Conservation (phyloP, 2,329 filamentous ascomycete species). For the Monosporascus sp. region DNA sequence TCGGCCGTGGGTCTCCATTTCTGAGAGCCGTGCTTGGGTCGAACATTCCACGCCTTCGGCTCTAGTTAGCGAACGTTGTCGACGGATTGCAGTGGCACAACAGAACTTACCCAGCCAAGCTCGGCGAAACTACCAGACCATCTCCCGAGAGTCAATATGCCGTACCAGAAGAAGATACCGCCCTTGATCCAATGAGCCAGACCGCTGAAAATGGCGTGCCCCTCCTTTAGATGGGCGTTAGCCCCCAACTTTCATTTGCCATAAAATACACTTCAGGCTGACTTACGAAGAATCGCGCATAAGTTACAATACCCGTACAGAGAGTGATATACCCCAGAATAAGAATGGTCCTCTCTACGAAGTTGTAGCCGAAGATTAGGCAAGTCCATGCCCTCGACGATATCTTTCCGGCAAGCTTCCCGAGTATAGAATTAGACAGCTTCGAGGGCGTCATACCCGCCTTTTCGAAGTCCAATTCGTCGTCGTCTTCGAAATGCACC, state of each 20-base stretch:
- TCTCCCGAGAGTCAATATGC: conserved; percentile 77
- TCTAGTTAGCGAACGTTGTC: background rate
- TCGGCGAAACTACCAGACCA: conserved; percentile 90
- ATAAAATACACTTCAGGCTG: conserved; percentile 1
- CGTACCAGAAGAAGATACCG: conserved; percentile 91
- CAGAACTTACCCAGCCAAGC: conserved; percentile 67
- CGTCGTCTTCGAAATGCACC: conserved; percentile 46
- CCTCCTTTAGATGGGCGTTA: conserved; percentile 48
- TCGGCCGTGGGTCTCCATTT: conserved; percentile 75
- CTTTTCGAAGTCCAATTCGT: conserved; percentile 33
- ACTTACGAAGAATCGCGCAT: conserved; percentile 80
- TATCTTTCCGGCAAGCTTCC: conserved; percentile 49
- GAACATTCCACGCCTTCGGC: conserved; percentile 74
- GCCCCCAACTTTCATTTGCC: conserved; percentile 2
- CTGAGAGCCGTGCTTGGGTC: conserved; percentile 52
- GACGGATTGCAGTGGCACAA: background rate
- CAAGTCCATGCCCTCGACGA: conserved; percentile 52
- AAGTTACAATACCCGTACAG: conserved; percentile 67
- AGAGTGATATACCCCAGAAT: conserved; percentile 72
- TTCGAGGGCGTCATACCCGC: conserved; percentile 41
- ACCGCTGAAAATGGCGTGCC: conserved; percentile 68
- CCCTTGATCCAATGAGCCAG: conserved; percentile 94
- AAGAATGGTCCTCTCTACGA: conserved; percentile 72
- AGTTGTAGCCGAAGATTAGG: conserved; percentile 56
- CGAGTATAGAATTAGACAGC: conserved; percentile 46